Evolutionary conservation across 768 basidiomycete genomes (phyloP).

Genomic region (Xerocomus potaroensis): DNA sequence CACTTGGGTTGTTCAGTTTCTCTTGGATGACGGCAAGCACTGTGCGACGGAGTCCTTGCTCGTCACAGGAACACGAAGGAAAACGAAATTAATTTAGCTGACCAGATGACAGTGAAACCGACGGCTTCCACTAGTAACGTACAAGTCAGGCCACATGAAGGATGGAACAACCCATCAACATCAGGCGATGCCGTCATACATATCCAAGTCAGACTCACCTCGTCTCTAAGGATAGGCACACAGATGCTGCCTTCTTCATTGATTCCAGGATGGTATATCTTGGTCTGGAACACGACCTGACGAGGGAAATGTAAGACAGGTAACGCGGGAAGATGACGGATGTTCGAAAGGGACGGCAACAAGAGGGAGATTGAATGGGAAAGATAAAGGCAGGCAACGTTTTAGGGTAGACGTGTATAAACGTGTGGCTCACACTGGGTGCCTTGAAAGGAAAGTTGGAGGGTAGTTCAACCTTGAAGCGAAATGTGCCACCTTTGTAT

Average conservation of each 20-base stretch:
- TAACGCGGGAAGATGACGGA: slow-evolving; percentile 8
- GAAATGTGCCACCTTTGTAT: slow-evolving; percentile 78
- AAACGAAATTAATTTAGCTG: slow-evolving; percentile 13
- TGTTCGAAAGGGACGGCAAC: neutral
- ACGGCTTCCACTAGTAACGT: slow-evolving; percentile 73
- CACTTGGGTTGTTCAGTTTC: slow-evolving; percentile 83
- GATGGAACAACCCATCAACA: slow-evolving; percentile 2
- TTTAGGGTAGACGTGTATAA: slow-evolving; percentile 16
- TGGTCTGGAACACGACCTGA: slow-evolving; percentile 80
- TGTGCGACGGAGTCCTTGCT: slow-evolving; percentile 31
- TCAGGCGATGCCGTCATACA: neutral
- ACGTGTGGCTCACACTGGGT: slow-evolving; percentile 50
- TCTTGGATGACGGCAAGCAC: slow-evolving; percentile 76
- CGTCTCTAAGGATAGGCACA: slow-evolving; percentile 78
- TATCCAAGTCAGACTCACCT: slow-evolving; percentile 43
- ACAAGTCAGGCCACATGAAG: slow-evolving; percentile 4
- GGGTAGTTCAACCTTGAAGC: slow-evolving; percentile 70
- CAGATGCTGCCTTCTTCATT: slow-evolving; percentile 87
- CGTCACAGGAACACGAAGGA: slow-evolving; percentile 1
- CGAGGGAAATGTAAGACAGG: slow-evolving; percentile 14
- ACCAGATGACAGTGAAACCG: slow-evolving; percentile 70
- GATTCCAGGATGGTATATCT: slow-evolving; percentile 88
- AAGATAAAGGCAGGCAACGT: slow-evolving; percentile 11
- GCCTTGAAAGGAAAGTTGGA: slow-evolving; percentile 86
- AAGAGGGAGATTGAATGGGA: neutral